Evolutionary conservation across 805 yeast species (phyloP).

Genomic region (Candida stauntonica): DNA sequence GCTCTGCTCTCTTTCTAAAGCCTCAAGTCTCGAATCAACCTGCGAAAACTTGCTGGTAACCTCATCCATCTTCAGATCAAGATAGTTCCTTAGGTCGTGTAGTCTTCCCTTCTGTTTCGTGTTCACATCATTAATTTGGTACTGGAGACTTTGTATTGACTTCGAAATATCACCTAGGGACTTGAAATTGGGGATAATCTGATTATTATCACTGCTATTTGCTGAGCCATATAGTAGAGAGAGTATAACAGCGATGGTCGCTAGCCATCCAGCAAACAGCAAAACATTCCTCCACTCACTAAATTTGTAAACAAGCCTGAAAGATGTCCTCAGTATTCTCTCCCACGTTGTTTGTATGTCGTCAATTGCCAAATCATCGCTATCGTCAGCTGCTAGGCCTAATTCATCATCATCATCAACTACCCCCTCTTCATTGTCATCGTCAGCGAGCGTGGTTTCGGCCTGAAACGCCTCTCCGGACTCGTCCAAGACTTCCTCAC

Average conservation of each 20-base stretch:
- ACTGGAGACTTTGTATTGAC: constrained; percentile 20
- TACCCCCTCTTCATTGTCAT: not conserved
- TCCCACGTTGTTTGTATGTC: constrained; percentile 2
- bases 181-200: constrained; percentile 14
- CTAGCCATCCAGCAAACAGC: not conserved
- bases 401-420: constrained; percentile 1
- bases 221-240: not conserved
- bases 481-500: constrained; percentile 1
- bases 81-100: constrained; percentile 18
- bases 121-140: constrained; percentile 24
- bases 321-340: not conserved
- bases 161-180: constrained; percentile 21
- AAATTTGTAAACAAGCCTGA: constrained; percentile 2
- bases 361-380: constrained; percentile 1
- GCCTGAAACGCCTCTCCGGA: not conserved
- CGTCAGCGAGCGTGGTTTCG: constrained; percentile 1
- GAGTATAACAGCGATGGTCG: not conserved
- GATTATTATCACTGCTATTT: constrained; percentile 1
- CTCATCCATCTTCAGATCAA: constrained; percentile 20
- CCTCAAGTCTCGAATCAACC: constrained; percentile 10
- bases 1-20: constrained; percentile 8
- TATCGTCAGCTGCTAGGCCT: not conserved
- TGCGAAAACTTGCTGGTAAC: constrained; percentile 8
- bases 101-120: constrained; percentile 18
- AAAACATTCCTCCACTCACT: not conserved